A percentile compares a stretch with the other conserved stretches of the same genome.
Evolutionary conservation across 148 eudicot species (phyloP).

Genomic region (Camellia japonica): DNA sequence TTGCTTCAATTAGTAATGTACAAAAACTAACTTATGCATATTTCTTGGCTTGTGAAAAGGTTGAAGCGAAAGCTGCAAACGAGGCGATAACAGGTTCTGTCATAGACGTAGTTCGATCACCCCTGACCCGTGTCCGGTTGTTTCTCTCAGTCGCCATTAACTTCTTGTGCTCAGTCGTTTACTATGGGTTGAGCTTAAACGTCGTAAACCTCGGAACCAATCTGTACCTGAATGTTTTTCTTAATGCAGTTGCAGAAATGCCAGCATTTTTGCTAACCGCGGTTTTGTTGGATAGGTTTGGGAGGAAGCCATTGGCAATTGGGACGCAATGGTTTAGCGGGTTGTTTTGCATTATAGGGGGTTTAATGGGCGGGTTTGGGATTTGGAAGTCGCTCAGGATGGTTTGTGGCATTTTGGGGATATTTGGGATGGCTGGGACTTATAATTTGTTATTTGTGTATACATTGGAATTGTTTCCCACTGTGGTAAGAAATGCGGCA

Average conservation of each 20-base stretch:
- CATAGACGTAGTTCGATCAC: constrained; percentile 57
- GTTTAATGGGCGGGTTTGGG: constrained; percentile 38
- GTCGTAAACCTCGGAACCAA: constrained; percentile 83
- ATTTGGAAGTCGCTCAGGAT: constrained; percentile 49
- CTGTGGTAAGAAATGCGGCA: constrained; percentile 87
- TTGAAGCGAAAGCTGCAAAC: background rate
- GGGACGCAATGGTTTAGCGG: constrained; percentile 88
- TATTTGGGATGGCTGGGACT: constrained; percentile 87
- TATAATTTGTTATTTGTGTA: constrained; percentile 78
- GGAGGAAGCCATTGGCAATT: constrained; percentile 70
- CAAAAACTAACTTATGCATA: too few relatives aligned
- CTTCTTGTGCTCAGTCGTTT: constrained; percentile 65
- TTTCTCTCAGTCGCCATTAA: constrained; percentile 59
- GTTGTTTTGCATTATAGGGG: constrained; percentile 59
- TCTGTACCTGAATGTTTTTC: constrained; percentile 60
- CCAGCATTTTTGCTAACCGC: constrained; percentile 76
- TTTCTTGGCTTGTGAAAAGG: background rate
- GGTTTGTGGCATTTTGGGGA: constrained; percentile 75
- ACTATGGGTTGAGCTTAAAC: constrained; percentile 84
- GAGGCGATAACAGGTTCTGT: constrained; percentile 55
- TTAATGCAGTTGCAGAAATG: constrained; percentile 80
- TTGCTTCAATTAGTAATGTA: too few relatives aligned
- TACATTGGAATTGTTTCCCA: constrained; percentile 80
- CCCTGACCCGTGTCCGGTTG: constrained; percentile 54
- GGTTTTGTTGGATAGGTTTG: constrained; percentile 51